phyloP scores from a whole-genome alignment of 2,329 filamentous ascomycete genomes.

The Thielaviopsis ethacetica region DNA sequence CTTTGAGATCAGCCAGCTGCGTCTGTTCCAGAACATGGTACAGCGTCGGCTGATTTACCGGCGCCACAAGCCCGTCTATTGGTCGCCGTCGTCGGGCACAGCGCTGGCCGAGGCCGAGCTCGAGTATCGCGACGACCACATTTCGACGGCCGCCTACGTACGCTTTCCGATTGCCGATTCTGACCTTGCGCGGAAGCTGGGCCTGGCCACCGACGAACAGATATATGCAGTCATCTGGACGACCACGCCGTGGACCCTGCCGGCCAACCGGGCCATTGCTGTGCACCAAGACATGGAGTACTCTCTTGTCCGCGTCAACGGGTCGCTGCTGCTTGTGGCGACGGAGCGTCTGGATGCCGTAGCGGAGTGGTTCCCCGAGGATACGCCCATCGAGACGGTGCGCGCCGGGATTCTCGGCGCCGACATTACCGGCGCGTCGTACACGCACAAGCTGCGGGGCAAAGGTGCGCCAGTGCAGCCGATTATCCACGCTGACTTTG shows the following conservation, averaged over 20 bases:
- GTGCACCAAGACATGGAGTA: slow-evolving; percentile 63
- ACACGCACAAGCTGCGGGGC: slow-evolving; percentile 54
- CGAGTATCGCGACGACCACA: slow-evolving; percentile 63
- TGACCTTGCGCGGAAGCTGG: slow-evolving; percentile 9
- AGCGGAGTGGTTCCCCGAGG: slow-evolving; percentile 31
- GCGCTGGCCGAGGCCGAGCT: slow-evolving; percentile 73
- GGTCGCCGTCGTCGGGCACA: slow-evolving; percentile 64
- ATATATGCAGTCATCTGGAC: slow-evolving; percentile 91
- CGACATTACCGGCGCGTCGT: slow-evolving; percentile 48
- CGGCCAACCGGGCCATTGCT: slow-evolving; percentile 81
- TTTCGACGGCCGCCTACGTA: slow-evolving; percentile 61
- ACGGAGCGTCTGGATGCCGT: slow-evolving; percentile 49
- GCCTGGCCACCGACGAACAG: slow-evolving; percentile 22
- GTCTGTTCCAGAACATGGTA: slow-evolving; percentile 61
- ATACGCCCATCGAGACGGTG: slow-evolving; percentile 28
- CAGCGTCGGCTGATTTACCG: slow-evolving; percentile 59
- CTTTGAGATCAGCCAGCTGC: slow-evolving; percentile 61
- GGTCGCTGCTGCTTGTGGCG: slow-evolving; percentile 53
- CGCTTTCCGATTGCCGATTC: slow-evolving; percentile 50
- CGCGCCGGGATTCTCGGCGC: slow-evolving; percentile 43
- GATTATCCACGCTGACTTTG: slow-evolving; percentile 73
- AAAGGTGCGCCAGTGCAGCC: slow-evolving; percentile 40
- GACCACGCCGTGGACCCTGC: slow-evolving; percentile 93
- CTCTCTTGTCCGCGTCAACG: slow-evolving; percentile 40
- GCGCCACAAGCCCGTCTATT: slow-evolving; percentile 70